A percentile compares a stretch with the other conserved stretches of the same genome.
Conservation (phyloP, 2,329 filamentous ascomycete genomes). For the Volutella citrinella region DNA sequence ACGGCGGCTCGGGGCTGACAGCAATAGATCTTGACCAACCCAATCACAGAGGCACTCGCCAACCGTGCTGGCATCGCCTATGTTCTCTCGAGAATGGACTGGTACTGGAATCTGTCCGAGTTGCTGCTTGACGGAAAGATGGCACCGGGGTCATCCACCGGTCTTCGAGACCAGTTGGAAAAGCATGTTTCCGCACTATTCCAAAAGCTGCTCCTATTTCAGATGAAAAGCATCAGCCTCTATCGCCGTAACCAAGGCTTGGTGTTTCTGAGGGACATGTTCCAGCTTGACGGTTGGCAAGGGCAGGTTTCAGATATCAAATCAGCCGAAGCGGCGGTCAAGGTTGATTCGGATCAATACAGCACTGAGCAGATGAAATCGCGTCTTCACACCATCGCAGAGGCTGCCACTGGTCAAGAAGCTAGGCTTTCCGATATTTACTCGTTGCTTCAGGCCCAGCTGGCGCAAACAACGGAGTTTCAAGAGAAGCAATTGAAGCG, state of each 20-base stretch:
- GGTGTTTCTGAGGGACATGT: conserved; percentile 27
- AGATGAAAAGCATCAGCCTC: conserved; percentile 38
- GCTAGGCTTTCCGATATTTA: conserved; percentile 7
- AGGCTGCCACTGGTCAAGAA: conserved; percentile 1
- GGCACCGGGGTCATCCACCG: conserved; percentile 9
- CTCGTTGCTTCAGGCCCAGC: conserved; percentile 8
- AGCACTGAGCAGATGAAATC: conserved; percentile 9
- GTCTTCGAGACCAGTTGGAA: conserved; percentile 24
- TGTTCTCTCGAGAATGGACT: conserved; percentile 35
- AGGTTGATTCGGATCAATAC: conserved; percentile 9
- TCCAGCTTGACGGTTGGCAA: conserved; percentile 35
- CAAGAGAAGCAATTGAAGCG: too few relatives aligned
- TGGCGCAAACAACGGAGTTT: too few relatives aligned
- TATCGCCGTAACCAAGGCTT: conserved; percentile 30
- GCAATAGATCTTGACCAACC: conserved; percentile 30
- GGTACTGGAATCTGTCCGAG: conserved; percentile 32
- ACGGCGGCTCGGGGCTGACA: too few relatives aligned
- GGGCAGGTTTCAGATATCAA: conserved; percentile 24
- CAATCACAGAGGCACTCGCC: conserved; percentile 16
- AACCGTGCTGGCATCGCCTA: conserved; percentile 34
- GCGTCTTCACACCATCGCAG: conserved; percentile 1
- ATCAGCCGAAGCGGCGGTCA: conserved; percentile 20
- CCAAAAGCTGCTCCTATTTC: conserved; percentile 36
- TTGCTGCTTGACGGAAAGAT: conserved; percentile 24
- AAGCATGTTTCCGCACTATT: conserved; percentile 35